phyloP scores from a whole-genome alignment of 2,329 filamentous ascomycete species.

The Phyllosticta citrichinensis region DNA sequence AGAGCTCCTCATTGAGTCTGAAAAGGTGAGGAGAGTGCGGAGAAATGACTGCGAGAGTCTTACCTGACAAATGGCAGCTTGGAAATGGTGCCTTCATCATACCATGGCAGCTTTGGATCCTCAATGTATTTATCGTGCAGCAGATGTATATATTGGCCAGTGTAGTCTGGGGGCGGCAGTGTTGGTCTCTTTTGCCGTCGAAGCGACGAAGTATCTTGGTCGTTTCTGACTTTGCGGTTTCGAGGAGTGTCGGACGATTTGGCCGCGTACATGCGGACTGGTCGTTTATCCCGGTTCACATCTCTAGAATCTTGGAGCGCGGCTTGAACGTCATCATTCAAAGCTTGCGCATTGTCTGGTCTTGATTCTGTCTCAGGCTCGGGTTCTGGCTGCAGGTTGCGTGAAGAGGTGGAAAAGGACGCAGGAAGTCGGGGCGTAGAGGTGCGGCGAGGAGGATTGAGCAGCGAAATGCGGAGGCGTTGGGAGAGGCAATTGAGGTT shows the following conservation, averaged over 20 bases:
- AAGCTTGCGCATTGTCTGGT: neutral
- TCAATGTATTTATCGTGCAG: neutral
- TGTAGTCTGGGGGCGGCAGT: conserved; percentile 1
- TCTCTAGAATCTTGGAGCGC: neutral
- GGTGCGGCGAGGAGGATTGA: neutral
- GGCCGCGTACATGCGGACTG: neutral
- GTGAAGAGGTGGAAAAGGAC: neutral
- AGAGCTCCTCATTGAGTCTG: conserved; percentile 36
- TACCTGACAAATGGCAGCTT: neutral
- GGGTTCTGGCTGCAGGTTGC: neutral
- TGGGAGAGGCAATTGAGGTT: neutral
- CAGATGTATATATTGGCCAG: neutral
- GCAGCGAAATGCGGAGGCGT: neutral
- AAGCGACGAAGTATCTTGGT: neutral
- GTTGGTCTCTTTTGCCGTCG: neutral
- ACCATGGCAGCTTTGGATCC: conserved; percentile 4
- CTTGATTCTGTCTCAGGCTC: neutral
- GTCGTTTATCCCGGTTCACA: neutral
- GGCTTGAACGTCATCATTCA: neutral
- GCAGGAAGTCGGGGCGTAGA: neutral
- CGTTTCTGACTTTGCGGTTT: neutral
- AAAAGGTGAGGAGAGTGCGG: neutral
- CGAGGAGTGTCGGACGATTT: neutral
- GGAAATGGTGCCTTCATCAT: neutral
- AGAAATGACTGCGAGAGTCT: neutral